Base-by-base conservation (phyloP, 2,329 filamentous ascomycete species). In the Microcera coccophila region DNA sequence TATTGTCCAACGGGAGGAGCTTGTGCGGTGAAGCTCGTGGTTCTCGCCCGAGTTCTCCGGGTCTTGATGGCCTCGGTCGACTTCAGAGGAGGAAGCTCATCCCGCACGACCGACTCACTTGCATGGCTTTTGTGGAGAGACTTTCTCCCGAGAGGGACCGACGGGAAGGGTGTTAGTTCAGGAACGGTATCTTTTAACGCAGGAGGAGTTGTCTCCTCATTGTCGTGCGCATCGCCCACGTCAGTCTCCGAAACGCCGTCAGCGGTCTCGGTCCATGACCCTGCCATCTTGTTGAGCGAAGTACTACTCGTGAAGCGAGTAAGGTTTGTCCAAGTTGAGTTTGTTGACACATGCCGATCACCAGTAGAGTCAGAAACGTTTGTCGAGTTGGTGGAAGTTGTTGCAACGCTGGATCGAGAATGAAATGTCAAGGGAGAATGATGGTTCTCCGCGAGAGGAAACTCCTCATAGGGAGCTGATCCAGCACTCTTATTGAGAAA, bases 301-400 rank as follows among this genome's bases (percentile, higher is more conserved):
- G 64, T 69, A 44, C 71, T 78, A 64, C 75, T 79, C 33, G 76
- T 81, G 57, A 76, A 67, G 4, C 74, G 71, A 4, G 76, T 79
- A 44, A 75, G 66, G 29, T 72, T 73, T 1, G 77, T 79, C 46
- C 72, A 73, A 9, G 70, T 73, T 4, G 77, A 81, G 19, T 71
- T 68, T 14, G 71, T 69, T 11, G 78, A 81, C 37, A 72, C 67
- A 59, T 79, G 76, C 19, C 75, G 75, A 44, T 73, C 71, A 38
- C 66, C 71, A 35, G 66, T 72, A 15, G 71, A 75, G 20, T 68
- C 65, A 2, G 74, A 75, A 17, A 68, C 67, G 20, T 65, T 64
- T 15, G 63, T 77, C 14, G 70, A 69, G 44, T 64, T 63, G 38
- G 76, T 80, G 18, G 62, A 69, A 1, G 71, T 77, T 5, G 78